Evolutionary conservation across 768 basidiomycete genomes (phyloP), one percentile per base, ranked within the genome.

Genomic region (Leccinum ochraceum): DNA sequence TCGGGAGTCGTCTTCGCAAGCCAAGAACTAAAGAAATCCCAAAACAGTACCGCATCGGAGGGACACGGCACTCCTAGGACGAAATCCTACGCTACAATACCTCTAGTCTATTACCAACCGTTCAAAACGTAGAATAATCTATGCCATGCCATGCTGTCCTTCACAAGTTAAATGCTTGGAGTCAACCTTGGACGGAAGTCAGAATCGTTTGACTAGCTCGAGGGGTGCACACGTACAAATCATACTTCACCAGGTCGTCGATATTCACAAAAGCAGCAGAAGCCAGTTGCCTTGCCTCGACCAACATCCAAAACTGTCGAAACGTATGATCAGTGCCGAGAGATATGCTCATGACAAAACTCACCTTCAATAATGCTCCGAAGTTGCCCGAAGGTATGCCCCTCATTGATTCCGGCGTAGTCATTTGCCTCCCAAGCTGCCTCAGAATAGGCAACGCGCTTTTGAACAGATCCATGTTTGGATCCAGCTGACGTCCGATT

Each of bases 401-500:
- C 62, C 78, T 82, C 58, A 86, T 81, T 4, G 78, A 80, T 62
- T 88, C 86, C 59, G 87, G 83, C 13, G 83, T 85, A 5, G 93
- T 89, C 89, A 98, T 94, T 76, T 95, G 91, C 58, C 89, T 83
- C 13, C 96, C 95, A 14, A 99, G 78, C 73, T 96, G 90, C 66
- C 97, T 78, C 69, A 99, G 74, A 67, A 98, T 98, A 16, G 97
- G 97, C 68, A 98, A 71, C 22, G 96, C 91, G 76, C 91, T 94
- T 70, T 95, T 94, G 81, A 99, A 98, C 60, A 99, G 74, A 76
- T 99, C 97, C 75, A 98, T 76, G 13, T 82, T 81, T 2, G 97
- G 95, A 75, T 99, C 95, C 63, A 99, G 73, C 77, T 90, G 94
- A 60, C 96, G 79, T 22, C 97, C 97, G 66, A 99, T 98, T 1